A percentile compares a stretch with the other conserved stretches of the same genome.
Evolutionary conservation across 2,329 filamentous ascomycete species (phyloP).

Genomic region (Mycogone perniciosa): DNA sequence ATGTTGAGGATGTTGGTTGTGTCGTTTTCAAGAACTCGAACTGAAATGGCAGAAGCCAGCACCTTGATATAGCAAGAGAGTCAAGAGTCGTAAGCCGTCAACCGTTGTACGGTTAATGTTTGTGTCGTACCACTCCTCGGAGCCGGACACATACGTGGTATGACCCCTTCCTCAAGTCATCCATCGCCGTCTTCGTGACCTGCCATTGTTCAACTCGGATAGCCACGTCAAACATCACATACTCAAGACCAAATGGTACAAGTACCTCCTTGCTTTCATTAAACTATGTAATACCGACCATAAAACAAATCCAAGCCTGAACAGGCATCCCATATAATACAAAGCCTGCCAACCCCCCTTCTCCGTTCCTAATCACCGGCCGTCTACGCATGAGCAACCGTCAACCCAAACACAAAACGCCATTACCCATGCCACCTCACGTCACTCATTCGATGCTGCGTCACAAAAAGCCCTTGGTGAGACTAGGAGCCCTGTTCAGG

Average conservation of each 20-base stretch:
- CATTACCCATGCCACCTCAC: constrained; percentile 4
- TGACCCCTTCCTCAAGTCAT: background rate
- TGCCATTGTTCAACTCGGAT: background rate
- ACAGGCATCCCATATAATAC: constrained; percentile 9
- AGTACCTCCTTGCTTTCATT: constrained; percentile 5
- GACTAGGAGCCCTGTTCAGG: constrained; percentile 55
- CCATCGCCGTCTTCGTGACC: background rate
- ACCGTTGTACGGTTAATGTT: constrained; percentile 3
- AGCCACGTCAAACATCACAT: background rate
- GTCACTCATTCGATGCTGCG: background rate
- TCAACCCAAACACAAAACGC: constrained; percentile 8
- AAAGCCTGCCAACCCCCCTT: background rate
- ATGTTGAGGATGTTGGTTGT: background rate
- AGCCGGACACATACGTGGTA: background rate
- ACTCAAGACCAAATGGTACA: background rate
- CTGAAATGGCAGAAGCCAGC: background rate
- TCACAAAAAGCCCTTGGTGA: constrained; percentile 74
- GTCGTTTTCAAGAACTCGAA: background rate
- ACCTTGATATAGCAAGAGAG: too few relatives aligned
- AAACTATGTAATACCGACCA: constrained; percentile 12
- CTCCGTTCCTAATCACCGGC: constrained; percentile 2
- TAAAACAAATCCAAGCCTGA: constrained; percentile 12
- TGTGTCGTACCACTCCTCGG: constrained; percentile 9
- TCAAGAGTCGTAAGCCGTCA: background rate
- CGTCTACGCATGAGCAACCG: constrained; percentile 6